Conservation (phyloP, 495 filamentous ascomycete species). For the Letharia columbiana region DNA sequence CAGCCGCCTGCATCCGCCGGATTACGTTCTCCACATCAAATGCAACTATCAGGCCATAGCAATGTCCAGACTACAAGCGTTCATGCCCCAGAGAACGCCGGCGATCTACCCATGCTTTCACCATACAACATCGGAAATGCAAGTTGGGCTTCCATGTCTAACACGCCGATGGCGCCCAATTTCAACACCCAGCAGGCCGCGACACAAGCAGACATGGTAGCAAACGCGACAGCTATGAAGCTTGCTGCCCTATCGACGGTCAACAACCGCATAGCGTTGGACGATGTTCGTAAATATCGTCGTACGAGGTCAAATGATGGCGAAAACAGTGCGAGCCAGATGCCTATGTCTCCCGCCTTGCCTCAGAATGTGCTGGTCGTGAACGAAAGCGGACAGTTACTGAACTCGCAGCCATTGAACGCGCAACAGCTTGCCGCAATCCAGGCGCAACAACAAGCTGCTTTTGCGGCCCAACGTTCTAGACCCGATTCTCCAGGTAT, state of each 20-base stretch:
- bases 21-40: slow-evolving; percentile 70
- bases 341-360: slow-evolving; percentile 44
- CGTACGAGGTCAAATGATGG: slow-evolving; percentile 85
- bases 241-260: slow-evolving; percentile 93
- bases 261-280: slow-evolving; percentile 94
- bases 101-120: slow-evolving; percentile 76
- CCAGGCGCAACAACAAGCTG: slow-evolving; percentile 73
- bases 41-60: slow-evolving; percentile 51
- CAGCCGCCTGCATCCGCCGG: slow-evolving; percentile 72
- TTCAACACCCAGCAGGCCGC: slow-evolving; percentile 54
- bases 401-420: slow-evolving; percentile 73
- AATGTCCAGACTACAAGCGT: slow-evolving; percentile 79
- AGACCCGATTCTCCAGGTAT: slow-evolving; percentile 90
- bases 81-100: slow-evolving; percentile 58
- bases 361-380: slow-evolving; percentile 66
- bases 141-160: slow-evolving; percentile 98
- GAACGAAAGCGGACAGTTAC: slow-evolving; percentile 81
- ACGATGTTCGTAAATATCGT: slow-evolving; percentile 91
- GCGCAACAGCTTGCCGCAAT: slow-evolving; percentile 79
- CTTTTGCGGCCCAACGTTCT: slow-evolving; percentile 71
- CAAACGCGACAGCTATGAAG: slow-evolving; percentile 98
- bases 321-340: slow-evolving; percentile 41
- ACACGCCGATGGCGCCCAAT: slow-evolving; percentile 88
- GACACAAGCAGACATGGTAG: slow-evolving; percentile 93
- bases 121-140: slow-evolving; percentile 76